phyloP scores from a whole-genome alignment of 176 grass and related monocot species.

The Typha latifolia region DNA sequence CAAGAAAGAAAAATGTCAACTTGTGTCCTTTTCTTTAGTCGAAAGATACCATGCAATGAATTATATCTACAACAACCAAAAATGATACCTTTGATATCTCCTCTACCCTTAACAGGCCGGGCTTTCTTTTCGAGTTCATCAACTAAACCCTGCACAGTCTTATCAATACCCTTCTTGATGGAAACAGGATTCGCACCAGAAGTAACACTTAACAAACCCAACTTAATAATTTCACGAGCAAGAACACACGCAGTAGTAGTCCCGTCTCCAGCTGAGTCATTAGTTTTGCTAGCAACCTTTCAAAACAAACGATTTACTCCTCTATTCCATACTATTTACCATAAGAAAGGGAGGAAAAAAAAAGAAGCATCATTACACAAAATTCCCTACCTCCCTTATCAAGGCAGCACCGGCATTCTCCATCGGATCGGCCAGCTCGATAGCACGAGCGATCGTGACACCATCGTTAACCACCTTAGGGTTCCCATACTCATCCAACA shows the following conservation, averaged over 20 bases:
- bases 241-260: conserved; percentile 85
- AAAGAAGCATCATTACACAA: background rate
- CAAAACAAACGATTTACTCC: background rate
- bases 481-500: conserved; percentile 50
- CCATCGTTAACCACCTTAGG: conserved; percentile 72
- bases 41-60: background rate
- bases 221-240: conserved; percentile 75
- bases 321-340: background rate
- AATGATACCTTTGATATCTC: conserved; percentile 69
- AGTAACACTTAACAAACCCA: conserved; percentile 69
- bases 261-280: conserved; percentile 81
- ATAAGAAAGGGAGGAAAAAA: background rate
- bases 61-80: background rate
- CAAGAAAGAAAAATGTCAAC: background rate
- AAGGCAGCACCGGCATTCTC: conserved; percentile 63
- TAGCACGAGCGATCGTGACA: conserved; percentile 61
- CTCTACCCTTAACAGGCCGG: conserved; percentile 52
- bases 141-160: conserved; percentile 62
- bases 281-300: conserved; percentile 95
- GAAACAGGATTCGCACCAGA: conserved; percentile 89
- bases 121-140: conserved; percentile 74
- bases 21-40: background rate
- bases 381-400: conserved; percentile 39
- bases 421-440: conserved; percentile 69
- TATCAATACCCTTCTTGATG: conserved; percentile 91